Evolutionary conservation across 139 green algal genomes (phyloP).

Genomic region (Spirogloea muscicola): DNA sequence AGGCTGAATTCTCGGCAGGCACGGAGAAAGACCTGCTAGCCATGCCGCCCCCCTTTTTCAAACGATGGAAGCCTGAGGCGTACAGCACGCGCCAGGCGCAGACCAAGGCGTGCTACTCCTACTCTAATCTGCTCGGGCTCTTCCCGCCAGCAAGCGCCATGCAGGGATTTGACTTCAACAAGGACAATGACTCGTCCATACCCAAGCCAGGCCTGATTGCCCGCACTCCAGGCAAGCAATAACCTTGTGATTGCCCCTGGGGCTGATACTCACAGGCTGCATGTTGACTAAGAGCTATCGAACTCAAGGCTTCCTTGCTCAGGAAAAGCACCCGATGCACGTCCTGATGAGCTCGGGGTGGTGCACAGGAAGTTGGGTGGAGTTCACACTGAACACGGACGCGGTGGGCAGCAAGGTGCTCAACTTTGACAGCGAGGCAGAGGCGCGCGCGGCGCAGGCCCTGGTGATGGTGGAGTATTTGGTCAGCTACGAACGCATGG

Average conservation of each 20-base stretch:
- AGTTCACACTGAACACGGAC: constrained; percentile 22
- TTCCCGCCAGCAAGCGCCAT: not conserved
- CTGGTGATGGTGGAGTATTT: constrained; percentile 25
- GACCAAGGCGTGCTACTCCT: constrained; percentile 15
- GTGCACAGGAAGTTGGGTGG: constrained; percentile 14
- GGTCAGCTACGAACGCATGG: constrained; percentile 35
- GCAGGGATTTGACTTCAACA: constrained; percentile 20
- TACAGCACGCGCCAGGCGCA: not conserved
- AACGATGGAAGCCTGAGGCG: not conserved
- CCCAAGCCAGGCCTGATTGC: constrained; percentile 10
- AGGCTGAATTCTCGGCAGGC: not conserved
- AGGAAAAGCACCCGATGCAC: not conserved
- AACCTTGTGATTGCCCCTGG: not conserved
- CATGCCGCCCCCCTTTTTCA: constrained; percentile 11
- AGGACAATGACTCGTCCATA: constrained; percentile 17
- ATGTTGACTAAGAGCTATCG: not conserved
- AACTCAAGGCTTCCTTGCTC: not conserved
- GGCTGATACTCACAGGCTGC: not conserved
- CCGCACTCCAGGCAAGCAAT: not conserved
- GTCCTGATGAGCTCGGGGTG: not conserved
- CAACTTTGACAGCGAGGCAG: not conserved
- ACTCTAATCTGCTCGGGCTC: not conserved
- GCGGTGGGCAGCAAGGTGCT: constrained; percentile 5
- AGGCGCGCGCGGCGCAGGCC: not conserved
- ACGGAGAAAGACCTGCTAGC: not conserved